Evolutionary conservation across 169 alveolate genomes (phyloP).

Genomic region (Theileria parva): DNA sequence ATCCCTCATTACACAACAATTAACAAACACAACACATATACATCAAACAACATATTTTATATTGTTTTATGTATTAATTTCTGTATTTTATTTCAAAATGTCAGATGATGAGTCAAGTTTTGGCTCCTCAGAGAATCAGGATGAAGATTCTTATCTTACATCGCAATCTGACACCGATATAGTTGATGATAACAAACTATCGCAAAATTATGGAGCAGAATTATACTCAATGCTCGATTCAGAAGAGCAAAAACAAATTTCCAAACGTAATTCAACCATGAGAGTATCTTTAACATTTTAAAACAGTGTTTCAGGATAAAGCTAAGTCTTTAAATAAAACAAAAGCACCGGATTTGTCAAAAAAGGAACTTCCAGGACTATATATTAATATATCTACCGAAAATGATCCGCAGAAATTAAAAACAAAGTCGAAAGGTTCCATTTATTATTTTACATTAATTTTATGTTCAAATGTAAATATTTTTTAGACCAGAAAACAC

Average conservation of each 20-base stretch:
- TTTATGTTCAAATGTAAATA: background rate
- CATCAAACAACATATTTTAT: background rate
- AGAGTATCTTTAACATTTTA: conserved; percentile 20
- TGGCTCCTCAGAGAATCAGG: background rate
- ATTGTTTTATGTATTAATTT: background rate
- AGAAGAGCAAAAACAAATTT: conserved; percentile 46
- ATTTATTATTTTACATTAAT: no score
- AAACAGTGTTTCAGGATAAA: conserved; percentile 24
- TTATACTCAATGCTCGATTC: conserved; percentile 54
- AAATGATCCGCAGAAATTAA: background rate
- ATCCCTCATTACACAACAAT: background rate
- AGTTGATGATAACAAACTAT: conserved; percentile 33
- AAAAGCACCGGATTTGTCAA: conserved; percentile 13
- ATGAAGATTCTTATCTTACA: background rate
- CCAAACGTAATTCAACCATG: conserved; percentile 53
- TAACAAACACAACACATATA: background rate
- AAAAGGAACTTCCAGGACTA: conserved; percentile 23
- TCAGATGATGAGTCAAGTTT: background rate
- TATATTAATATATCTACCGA: conserved; percentile 26
- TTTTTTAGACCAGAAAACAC: conserved; percentile 8
- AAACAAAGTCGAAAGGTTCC: background rate
- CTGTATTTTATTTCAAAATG: background rate
- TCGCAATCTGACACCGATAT: background rate
- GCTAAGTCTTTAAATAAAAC: conserved; percentile 38
- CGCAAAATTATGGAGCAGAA: conserved; percentile 58